Base-by-base conservation (phyloP, 2,329 filamentous ascomycete genomes). In the Claviceps sorghi region DNA sequence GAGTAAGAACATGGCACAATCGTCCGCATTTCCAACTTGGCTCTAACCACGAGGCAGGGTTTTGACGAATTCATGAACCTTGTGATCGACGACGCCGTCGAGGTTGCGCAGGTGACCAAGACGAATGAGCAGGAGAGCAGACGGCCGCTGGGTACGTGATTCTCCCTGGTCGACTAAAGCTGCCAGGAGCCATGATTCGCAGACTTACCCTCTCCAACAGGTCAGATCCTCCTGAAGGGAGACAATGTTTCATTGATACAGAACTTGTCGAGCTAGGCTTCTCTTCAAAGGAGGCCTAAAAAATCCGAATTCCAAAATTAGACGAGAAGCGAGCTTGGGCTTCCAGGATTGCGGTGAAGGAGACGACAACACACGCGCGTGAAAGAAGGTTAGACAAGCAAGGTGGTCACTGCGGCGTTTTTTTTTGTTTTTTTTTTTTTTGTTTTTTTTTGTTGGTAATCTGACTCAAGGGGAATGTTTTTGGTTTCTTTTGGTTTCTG, bases 61-160 rank as follows among this genome's bases (percentile, higher is more conserved):
- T 98, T 98, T 60, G 93, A 98, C 67, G 93, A 98, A 70, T 98
- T 97, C 73, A 96, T 98, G 90, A 98, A 98, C 72, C 76, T 98
- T 49, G 93, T 97, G 41, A 79, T 95, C 59, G 93, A 98, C 64
- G 89, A 98, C 61, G 93, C 93, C 32, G 82, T 96, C 53, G 91
- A 97, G 71, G 89, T 98, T 45, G 86, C 84, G 67, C 79, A 88
- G 64, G 75, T 87, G 52, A 89, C 86, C 57, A 95, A 94, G 75
- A 82, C 80, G 17, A 84, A 86, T 60, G 67, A 75, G 43, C 81
- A 84, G 59, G 90, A 94, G 71, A 82, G 80, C 59, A 79, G 90
- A 66, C 82, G 87, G 68, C 75, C 82, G 44, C 68, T 96, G 50
- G 91, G 90, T 95, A 77, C 56, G 77, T 46, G 19, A 38, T 1